Evolutionary conservation across 1,284 basidiomycete species (phyloP).

Genomic region (Chalciporus piperatoides): DNA sequence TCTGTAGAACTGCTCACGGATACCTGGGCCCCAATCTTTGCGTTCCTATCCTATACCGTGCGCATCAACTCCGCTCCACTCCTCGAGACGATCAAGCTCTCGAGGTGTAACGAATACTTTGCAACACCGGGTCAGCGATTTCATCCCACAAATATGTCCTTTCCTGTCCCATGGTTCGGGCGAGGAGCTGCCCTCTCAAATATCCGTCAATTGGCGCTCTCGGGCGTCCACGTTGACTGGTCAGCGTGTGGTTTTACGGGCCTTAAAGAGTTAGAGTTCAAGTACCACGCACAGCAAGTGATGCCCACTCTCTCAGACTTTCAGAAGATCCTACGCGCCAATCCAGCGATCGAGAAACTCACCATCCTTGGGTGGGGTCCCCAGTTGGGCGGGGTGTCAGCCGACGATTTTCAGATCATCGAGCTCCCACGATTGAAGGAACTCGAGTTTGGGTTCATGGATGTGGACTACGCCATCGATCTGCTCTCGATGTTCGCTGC

Average conservation of each 20-base stretch:
- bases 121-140: constrained; percentile 42
- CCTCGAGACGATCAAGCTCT: constrained; percentile 42
- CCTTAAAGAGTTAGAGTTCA: constrained; percentile 46
- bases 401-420: constrained; percentile 19
- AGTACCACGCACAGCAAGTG: constrained; percentile 50
- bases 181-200: constrained; percentile 26
- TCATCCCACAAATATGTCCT: constrained; percentile 37
- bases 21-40: constrained; percentile 53
- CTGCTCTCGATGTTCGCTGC: constrained; percentile 43
- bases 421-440: constrained; percentile 33
- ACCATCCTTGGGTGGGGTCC: constrained; percentile 51
- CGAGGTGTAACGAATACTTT: constrained; percentile 54
- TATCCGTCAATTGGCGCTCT: constrained; percentile 42
- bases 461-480: constrained; percentile 39
- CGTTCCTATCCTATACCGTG: constrained; percentile 42
- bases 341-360: constrained; percentile 39
- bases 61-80: constrained; percentile 32
- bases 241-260: constrained; percentile 34
- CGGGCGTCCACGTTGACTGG: constrained; percentile 56
- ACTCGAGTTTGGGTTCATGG: constrained; percentile 47
- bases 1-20: constrained; percentile 47
- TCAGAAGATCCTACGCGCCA: constrained; percentile 37
- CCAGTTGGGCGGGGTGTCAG: constrained; percentile 21
- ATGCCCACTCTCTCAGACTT: constrained; percentile 48
- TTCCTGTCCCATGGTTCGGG: constrained; percentile 43